Percentiles rank a stretch among this genome's conserved stretches.
Conservation (phyloP, 108 stramenopile species). For the Stephanodiscus triporus region DNA sequence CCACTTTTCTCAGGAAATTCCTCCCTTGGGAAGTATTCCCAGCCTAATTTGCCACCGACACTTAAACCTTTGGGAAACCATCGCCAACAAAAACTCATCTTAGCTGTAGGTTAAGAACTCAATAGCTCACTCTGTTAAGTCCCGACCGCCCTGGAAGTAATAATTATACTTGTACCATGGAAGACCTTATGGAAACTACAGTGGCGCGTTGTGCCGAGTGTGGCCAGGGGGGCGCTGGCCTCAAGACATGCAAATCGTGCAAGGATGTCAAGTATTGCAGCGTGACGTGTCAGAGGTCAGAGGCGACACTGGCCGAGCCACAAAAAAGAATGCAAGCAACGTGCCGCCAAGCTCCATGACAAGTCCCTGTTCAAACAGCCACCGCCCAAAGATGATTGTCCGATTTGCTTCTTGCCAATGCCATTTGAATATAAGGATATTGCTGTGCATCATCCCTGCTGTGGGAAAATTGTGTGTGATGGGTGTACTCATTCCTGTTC, state of each 20-base stretch:
- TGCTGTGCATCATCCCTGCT: neutral
- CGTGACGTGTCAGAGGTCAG: conserved; percentile 12
- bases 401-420: conserved; percentile 14
- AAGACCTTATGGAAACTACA: too few relatives aligned
- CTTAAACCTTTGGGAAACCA: too few relatives aligned
- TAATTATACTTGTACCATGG: neutral
- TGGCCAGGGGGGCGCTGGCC: too few relatives aligned
- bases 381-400: conserved; percentile 17
- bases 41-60: too few relatives aligned
- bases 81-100: too few relatives aligned
- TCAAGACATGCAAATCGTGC: neutral
- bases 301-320: conserved; percentile 12
- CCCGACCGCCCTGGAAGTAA: too few relatives aligned
- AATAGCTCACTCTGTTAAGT: too few relatives aligned
- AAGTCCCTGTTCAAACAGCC: conserved; percentile 23
- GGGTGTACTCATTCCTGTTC: neutral
- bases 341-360: conserved; percentile 8
- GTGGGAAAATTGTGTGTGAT: neutral
- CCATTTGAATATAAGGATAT: neutral
- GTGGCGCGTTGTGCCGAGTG: too few relatives aligned
- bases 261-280: neutral
- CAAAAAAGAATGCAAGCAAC: conserved; percentile 31
- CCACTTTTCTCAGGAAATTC: too few relatives aligned
- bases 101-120: too few relatives aligned
- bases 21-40: too few relatives aligned